Conservation (phyloP, 2,329 filamentous ascomycete species). For the Diaporthe amygdali region DNA sequence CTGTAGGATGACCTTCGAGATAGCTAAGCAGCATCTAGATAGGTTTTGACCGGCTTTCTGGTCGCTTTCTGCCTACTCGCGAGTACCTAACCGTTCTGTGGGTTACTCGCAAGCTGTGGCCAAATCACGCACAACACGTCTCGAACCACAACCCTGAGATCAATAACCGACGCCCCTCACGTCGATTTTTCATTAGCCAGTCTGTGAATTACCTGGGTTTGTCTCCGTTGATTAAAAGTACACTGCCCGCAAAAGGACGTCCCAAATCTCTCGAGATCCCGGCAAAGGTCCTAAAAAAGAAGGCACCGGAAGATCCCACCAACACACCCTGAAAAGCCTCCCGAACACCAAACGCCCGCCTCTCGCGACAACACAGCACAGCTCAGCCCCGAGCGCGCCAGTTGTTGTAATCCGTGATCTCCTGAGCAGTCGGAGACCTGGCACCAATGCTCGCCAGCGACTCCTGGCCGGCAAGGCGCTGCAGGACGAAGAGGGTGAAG, state of each 20-base stretch:
- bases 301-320: too few species aligned
- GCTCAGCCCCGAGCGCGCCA: conserved; percentile 10
- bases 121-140: too few species aligned
- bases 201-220: neutral
- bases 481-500: conserved; percentile 31
- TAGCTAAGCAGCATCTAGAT: too few species aligned
- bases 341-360: neutral
- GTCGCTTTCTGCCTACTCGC: too few species aligned
- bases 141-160: too few species aligned
- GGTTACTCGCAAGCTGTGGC: too few species aligned
- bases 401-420: conserved; percentile 26
- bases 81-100: too few species aligned
- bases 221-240: neutral
- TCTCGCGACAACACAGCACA: neutral
- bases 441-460: conserved; percentile 23
- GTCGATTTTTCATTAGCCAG: neutral
- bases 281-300: neutral
- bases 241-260: too few species aligned
- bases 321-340: neutral
- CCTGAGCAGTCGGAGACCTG: conserved; percentile 21
- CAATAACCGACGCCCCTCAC: neutral
- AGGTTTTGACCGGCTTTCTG: too few species aligned
- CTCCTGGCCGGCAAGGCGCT: conserved; percentile 27
- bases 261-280: too few species aligned
- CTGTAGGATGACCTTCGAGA: too few species aligned